These are phyloP conservation scores for Diaporthe longicolla DNA, from an alignment of 2,329 filamentous ascomycete species.

Conservation along the genomic window DNA sequence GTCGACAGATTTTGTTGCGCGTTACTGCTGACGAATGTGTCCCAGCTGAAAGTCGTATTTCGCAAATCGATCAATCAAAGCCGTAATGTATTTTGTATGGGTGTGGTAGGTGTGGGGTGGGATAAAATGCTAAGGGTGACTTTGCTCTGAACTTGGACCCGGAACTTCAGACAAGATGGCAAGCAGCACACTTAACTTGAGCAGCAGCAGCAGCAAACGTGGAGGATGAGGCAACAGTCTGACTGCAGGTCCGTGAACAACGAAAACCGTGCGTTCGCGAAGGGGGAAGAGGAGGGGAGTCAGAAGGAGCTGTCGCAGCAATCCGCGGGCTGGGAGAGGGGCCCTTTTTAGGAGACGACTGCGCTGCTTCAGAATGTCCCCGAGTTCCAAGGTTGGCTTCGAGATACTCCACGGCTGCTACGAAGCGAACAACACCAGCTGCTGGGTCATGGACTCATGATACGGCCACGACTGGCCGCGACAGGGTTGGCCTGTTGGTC, in stretches of 20 bases:
- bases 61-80: slow-evolving; percentile 37
- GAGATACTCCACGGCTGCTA: slow-evolving; percentile 41
- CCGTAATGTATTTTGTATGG: slow-evolving; percentile 17
- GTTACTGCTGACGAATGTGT: slow-evolving; percentile 30
- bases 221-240: slow-evolving; percentile 34
- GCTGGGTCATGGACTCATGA: slow-evolving; percentile 36
- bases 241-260: slow-evolving; percentile 27
- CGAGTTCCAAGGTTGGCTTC: slow-evolving; percentile 37
- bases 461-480: slow-evolving; percentile 36
- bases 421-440: slow-evolving; percentile 40
- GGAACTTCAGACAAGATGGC: slow-evolving; percentile 5
- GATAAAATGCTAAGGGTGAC: slow-evolving; percentile 41
- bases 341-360: slow-evolving; percentile 40
- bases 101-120: slow-evolving; percentile 34
- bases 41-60: slow-evolving; percentile 38
- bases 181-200: neutral
- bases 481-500: slow-evolving; percentile 43
- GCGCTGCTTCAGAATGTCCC: slow-evolving; percentile 37
- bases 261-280: slow-evolving; percentile 23
- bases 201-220: slow-evolving; percentile 12
- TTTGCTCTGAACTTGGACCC: slow-evolving; percentile 6
- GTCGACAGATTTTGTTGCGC: slow-evolving; percentile 29
- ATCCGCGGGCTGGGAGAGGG: slow-evolving; percentile 38
- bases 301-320: slow-evolving; percentile 22
- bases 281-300: slow-evolving; percentile 15